These are phyloP conservation scores for Wickerhamomyces queroliae DNA, from an alignment of 805 yeast genomes.

Conservation along the genomic window DNA sequence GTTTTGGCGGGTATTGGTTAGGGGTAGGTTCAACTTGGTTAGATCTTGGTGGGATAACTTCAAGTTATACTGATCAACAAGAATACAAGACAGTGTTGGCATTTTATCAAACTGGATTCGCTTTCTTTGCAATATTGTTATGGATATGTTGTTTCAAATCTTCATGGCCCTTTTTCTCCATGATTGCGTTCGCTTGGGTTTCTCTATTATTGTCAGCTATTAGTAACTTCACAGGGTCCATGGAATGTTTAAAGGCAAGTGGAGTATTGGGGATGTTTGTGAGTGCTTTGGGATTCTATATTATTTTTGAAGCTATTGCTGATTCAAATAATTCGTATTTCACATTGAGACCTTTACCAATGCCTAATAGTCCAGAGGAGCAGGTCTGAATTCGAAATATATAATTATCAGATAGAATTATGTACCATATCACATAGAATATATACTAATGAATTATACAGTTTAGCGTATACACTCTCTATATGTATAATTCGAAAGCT, in stretches of 20 bases:
- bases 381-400: too few species aligned
- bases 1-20: constrained; percentile 73
- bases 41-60: constrained; percentile 50
- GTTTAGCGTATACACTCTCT: too few species aligned
- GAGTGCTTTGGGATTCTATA: constrained; percentile 54
- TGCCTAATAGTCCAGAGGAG: constrained; percentile 41
- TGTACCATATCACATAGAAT: too few species aligned
- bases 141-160: constrained; percentile 52
- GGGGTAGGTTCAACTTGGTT: constrained; percentile 60
- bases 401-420: too few species aligned
- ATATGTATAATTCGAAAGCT: too few species aligned
- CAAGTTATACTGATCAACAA: constrained; percentile 39
- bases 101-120: constrained; percentile 56
- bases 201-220: constrained; percentile 47
- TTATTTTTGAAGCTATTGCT: constrained; percentile 59
- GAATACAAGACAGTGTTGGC: constrained; percentile 50
- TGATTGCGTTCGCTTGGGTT: constrained; percentile 46
- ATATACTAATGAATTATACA: too few species aligned
- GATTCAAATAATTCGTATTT: constrained; percentile 55
- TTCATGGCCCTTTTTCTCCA: constrained; percentile 51
- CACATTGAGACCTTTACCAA: constrained; percentile 42
- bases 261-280: constrained; percentile 57
- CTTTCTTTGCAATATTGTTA: constrained; percentile 55
- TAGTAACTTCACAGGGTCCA: constrained; percentile 45
- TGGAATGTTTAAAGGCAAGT: constrained; percentile 45